Conservation (phyloP, 768 basidiomycete genomes). For the Mycena leptocephala region DNA sequence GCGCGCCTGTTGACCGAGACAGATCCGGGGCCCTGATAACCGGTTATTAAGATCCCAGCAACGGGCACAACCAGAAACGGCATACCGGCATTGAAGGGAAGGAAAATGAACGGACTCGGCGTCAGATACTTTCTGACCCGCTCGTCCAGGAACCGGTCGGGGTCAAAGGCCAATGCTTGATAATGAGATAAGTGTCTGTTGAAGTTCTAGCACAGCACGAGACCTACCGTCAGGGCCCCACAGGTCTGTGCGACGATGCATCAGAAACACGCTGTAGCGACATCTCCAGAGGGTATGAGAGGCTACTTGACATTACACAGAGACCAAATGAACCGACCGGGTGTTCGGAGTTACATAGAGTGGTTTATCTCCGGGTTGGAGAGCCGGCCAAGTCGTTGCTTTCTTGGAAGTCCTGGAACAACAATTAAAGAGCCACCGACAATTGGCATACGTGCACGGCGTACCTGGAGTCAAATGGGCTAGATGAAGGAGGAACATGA, state of each 20-base stretch:
- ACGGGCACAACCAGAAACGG: not conserved
- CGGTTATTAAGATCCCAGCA: too few relatives aligned
- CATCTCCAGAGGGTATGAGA: slow-evolving; percentile 14
- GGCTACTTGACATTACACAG: not conserved
- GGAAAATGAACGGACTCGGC: slow-evolving; percentile 64
- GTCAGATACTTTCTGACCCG: slow-evolving; percentile 56
- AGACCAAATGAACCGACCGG: slow-evolving; percentile 28
- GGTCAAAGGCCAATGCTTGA: slow-evolving; percentile 59
- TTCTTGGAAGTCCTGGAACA: slow-evolving; percentile 19
- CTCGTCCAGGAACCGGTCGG: slow-evolving; percentile 63
- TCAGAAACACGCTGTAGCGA: slow-evolving; percentile 53
- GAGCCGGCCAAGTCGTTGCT: slow-evolving; percentile 16
- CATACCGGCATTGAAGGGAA: slow-evolving; percentile 60
- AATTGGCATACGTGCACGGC: not conserved
- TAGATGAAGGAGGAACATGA: not conserved
- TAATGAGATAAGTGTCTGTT: not conserved
- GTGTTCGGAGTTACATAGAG: slow-evolving; percentile 47
- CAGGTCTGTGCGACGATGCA: slow-evolving; percentile 59
- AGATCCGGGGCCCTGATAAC: slow-evolving; percentile 38
- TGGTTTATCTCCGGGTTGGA: slow-evolving; percentile 37
- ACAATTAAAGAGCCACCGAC: not conserved
- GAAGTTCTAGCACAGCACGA: not conserved
- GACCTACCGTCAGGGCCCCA: slow-evolving; percentile 63
- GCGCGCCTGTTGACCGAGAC: slow-evolving; percentile 33
- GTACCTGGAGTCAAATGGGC: slow-evolving; percentile 19